phyloP scores from a whole-genome alignment of 139 green algal species.

The Ostreobium quekettii region DNA sequence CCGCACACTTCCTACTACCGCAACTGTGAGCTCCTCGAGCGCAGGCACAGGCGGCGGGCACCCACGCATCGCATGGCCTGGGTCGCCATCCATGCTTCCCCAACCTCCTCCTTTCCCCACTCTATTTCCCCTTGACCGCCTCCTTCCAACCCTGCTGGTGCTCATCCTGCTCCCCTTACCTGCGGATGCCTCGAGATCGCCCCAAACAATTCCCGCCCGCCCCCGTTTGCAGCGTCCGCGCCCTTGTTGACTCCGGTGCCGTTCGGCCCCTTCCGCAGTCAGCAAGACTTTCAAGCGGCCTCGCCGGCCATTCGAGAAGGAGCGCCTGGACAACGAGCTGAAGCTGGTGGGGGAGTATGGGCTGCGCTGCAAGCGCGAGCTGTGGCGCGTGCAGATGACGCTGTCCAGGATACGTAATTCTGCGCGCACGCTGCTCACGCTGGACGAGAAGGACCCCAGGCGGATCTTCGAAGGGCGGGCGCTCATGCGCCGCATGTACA shows the following conservation, averaged over 20 bases:
- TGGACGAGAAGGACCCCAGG: conserved; percentile 92
- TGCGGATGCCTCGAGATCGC: no score
- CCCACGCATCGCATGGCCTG: no score
- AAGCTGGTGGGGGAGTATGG: conserved; percentile 99
- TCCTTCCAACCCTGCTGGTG: no score
- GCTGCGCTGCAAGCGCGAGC: conserved; percentile 98
- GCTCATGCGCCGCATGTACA: conserved; percentile 90
- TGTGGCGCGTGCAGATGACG: conserved; percentile 95
- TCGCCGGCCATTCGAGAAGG: conserved; percentile 98
- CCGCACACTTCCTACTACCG: no score
- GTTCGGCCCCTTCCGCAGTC: conserved; percentile 17
- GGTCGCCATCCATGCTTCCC: no score
- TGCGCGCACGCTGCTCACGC: conserved; percentile 88
- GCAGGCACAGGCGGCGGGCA: no score
- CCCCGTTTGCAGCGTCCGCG: neutral
- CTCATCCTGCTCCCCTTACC: no score
- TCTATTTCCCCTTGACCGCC: no score
- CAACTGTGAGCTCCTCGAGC: no score
- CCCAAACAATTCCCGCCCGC: neutral
- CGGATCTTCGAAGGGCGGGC: conserved; percentile 93
- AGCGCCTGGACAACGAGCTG: conserved; percentile 95
- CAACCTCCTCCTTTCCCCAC: no score
- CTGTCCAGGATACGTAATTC: conserved; percentile 86
- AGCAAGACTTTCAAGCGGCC: conserved; percentile 99
- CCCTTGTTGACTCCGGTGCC: no score